These are phyloP conservation scores for Epichloe aotearoae DNA, from an alignment of 2,329 filamentous ascomycete genomes.

Conservation along the genomic window DNA sequence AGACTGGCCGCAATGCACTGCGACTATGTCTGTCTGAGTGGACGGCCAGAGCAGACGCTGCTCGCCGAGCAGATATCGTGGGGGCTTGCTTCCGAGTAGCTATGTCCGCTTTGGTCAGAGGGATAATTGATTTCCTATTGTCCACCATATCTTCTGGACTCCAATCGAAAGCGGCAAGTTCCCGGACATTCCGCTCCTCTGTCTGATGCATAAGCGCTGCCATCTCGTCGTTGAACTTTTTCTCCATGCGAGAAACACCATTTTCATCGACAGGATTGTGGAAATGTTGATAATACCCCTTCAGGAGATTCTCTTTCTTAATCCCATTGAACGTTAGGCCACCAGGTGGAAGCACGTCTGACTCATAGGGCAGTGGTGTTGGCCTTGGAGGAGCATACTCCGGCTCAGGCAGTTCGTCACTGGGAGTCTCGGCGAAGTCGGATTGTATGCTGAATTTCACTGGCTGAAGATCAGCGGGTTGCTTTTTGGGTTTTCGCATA, in stretches of 20 bases:
- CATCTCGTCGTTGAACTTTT: conserved; percentile 42
- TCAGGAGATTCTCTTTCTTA: conserved; percentile 44
- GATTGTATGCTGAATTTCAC: conserved; percentile 52
- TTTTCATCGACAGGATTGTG: conserved; percentile 53
- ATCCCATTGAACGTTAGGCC: conserved; percentile 43
- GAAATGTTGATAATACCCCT: conserved; percentile 48
- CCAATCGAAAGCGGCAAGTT: conserved; percentile 51
- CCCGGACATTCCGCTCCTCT: conserved; percentile 54
- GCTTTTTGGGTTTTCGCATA: conserved; percentile 45
- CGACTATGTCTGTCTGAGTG: conserved; percentile 9
- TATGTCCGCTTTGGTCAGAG: neutral
- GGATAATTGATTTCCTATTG: conserved; percentile 10
- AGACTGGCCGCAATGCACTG: neutral
- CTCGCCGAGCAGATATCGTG: conserved; percentile 33
- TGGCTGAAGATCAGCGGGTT: conserved; percentile 35
- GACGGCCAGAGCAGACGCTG: conserved; percentile 39
- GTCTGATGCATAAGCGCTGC: conserved; percentile 39
- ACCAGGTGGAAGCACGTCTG: conserved; percentile 50
- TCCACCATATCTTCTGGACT: conserved; percentile 43
- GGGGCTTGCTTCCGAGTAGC: conserved; percentile 11
- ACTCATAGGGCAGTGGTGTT: conserved; percentile 52
- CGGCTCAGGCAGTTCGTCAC: conserved; percentile 68
- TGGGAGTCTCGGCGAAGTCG: conserved; percentile 30
- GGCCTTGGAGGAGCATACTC: conserved; percentile 79
- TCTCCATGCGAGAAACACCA: conserved; percentile 49